Percentiles rank a stretch among this genome's conserved stretches.
phyloP scores from a whole-genome alignment of 2,329 filamentous ascomycete species.

The Fusarium sp. region DNA sequence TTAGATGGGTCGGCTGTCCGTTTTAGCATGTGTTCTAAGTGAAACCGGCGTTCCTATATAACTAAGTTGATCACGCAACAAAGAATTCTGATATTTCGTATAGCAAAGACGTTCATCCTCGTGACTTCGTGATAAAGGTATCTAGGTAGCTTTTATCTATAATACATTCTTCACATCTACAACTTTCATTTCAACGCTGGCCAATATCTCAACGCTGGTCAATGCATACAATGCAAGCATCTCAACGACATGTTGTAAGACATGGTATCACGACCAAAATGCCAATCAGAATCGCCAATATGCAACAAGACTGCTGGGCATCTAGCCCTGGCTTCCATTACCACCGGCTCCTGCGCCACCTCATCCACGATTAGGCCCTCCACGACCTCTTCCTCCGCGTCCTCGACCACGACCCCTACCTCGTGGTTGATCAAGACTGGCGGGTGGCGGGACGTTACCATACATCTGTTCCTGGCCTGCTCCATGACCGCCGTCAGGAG shows the following conservation, averaged over 20 bases:
- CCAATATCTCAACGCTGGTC: conserved; percentile 10
- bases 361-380: conserved; percentile 51
- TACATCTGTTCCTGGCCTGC: conserved; percentile 53
- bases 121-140: conserved; percentile 43
- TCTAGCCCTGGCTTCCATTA: conserved; percentile 40
- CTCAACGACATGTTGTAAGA: conserved; percentile 11
- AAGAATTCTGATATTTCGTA: not conserved
- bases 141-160: conserved; percentile 39
- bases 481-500: conserved; percentile 28
- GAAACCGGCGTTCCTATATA: conserved; percentile 35
- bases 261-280: conserved; percentile 7
- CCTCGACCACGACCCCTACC: conserved; percentile 55
- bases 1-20: conserved; percentile 14
- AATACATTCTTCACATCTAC: conserved; percentile 33
- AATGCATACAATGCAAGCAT: conserved; percentile 14
- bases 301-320: conserved; percentile 5
- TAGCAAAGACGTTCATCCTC: conserved; percentile 25
- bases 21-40: conserved; percentile 15
- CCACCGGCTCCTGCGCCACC: conserved; percentile 41
- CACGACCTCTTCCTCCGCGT: conserved; percentile 55
- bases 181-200: conserved; percentile 11
- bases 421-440: conserved; percentile 61
- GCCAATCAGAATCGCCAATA: not conserved
- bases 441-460: conserved; percentile 70
- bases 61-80: not conserved